A percentile compares a stretch with the other conserved stretches of the same genome.
phyloP scores from a whole-genome alignment of 768 basidiomycete species.

The Flagelloscypha sp. region DNA sequence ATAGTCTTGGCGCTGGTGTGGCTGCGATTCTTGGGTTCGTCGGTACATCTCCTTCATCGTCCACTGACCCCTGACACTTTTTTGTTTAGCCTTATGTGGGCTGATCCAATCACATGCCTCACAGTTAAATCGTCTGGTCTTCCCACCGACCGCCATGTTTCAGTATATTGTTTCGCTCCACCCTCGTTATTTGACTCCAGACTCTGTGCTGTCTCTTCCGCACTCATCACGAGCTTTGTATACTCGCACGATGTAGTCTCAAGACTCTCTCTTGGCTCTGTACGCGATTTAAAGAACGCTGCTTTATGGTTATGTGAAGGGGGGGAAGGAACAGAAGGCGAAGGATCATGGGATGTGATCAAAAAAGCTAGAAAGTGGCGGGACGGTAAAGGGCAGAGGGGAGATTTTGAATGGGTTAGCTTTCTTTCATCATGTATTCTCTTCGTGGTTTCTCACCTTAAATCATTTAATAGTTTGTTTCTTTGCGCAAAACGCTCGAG shows the following conservation, averaged over 20 bases:
- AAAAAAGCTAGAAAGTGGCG: conserved; percentile 33
- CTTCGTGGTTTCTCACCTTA: background rate
- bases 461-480: conserved; percentile 48
- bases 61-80: conserved; percentile 4
- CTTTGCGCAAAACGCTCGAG: conserved; percentile 75
- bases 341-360: conserved; percentile 33
- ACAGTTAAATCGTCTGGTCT: conserved; percentile 45
- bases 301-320: conserved; percentile 77
- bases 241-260: conserved; percentile 80
- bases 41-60: conserved; percentile 15
- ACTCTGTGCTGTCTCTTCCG: conserved; percentile 10
- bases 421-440: conserved; percentile 2
- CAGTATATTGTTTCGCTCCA: conserved; percentile 73
- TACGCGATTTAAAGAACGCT: conserved; percentile 67
- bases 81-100: conserved; percentile 70
- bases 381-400: conserved; percentile 37
- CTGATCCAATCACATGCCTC: conserved; percentile 69
- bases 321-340: conserved; percentile 31
- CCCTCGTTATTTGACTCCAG: conserved; percentile 40
- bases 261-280: conserved; percentile 67
- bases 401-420: conserved; percentile 50
- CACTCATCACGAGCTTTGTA: conserved; percentile 68
- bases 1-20: conserved; percentile 79
- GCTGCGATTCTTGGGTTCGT: conserved; percentile 69
- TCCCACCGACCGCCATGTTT: conserved; percentile 41